Conservation (phyloP, 2,329 filamentous ascomycete species). For the Blastomyces silverae region DNA sequence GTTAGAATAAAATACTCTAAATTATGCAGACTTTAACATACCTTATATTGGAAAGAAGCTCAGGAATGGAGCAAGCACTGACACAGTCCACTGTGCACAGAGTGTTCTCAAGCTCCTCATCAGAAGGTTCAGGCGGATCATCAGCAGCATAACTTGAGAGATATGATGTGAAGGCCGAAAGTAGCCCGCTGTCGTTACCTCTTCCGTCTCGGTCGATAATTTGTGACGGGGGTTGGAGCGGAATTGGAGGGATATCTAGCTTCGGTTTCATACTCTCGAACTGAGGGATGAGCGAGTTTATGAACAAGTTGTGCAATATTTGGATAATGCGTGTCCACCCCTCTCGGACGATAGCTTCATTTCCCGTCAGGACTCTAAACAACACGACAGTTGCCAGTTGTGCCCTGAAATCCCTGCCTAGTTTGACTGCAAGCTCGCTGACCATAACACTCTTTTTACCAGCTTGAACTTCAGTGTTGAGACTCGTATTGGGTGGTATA, state of each 20-base stretch:
- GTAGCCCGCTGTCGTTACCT: constrained; percentile 71
- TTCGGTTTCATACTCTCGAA: constrained; percentile 63
- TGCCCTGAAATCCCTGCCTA: constrained; percentile 86
- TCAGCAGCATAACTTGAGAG: constrained; percentile 98
- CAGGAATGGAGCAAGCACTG: constrained; percentile 76
- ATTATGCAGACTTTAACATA: constrained; percentile 31
- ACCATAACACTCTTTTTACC: constrained; percentile 95
- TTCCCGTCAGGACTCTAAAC: constrained; percentile 83
- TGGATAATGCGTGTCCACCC: constrained; percentile 62
- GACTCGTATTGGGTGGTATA: constrained; percentile 66
- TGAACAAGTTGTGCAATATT: constrained; percentile 91
- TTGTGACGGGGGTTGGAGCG: constrained; percentile 83
- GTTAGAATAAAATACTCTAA: constrained; percentile 19
- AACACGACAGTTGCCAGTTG: constrained; percentile 92
- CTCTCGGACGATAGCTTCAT: constrained; percentile 66
- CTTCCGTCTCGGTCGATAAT: constrained; percentile 82
- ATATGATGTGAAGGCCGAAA: constrained; percentile 92
- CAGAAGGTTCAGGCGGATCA: constrained; percentile 92
- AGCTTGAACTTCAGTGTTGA: constrained; percentile 94
- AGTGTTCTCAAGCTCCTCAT: constrained; percentile 94
- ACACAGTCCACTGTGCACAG: constrained; percentile 91
- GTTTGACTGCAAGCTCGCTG: constrained; percentile 91
- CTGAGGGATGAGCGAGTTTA: constrained; percentile 84
- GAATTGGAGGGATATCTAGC: constrained; percentile 71
- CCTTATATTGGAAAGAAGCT: constrained; percentile 76